These are phyloP conservation scores for Quercus dentata DNA, from an alignment of 306 rosid species.

Conservation along the genomic window DNA sequence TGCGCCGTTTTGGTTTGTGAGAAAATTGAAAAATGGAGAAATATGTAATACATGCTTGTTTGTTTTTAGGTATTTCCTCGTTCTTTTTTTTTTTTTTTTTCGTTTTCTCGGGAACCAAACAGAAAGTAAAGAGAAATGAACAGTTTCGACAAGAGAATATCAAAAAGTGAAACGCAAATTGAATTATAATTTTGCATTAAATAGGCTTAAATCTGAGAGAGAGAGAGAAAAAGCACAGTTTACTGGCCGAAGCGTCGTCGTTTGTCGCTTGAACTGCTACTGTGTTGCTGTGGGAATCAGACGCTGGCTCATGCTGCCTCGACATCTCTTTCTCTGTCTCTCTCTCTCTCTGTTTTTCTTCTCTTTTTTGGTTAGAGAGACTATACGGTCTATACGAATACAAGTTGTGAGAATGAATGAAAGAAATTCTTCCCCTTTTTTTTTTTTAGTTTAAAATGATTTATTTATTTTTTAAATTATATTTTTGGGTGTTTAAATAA, in stretches of 20 bases:
- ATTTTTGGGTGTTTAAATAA: no score
- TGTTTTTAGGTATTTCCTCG: neutral
- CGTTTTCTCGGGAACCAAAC: slow-evolving; percentile 1
- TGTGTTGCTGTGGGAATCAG: slow-evolving; percentile 54
- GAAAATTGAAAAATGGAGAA: neutral
- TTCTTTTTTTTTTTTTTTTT: no score
- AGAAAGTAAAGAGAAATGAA: neutral
- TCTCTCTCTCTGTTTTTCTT: no score
- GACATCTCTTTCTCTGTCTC: slow-evolving; percentile 21
- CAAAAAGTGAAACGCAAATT: neutral
- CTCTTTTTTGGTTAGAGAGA: no score
- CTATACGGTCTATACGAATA: no score
- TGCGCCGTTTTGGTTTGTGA: neutral
- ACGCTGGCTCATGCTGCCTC: slow-evolving; percentile 5
- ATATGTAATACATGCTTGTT: neutral
- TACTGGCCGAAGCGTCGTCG: slow-evolving; percentile 78
- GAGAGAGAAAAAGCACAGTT: slow-evolving; percentile 31
- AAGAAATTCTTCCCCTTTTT: no score
- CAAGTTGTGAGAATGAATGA: no score
- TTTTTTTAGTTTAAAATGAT: no score
- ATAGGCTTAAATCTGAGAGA: neutral
- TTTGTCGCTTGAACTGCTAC: slow-evolving; percentile 74
- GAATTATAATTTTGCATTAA: neutral
- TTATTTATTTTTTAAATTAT: no score
- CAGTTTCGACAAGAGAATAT: neutral